Evolutionary conservation across 1,284 basidiomycete species (phyloP).

Genomic region (Microbotryum scabiosae): DNA sequence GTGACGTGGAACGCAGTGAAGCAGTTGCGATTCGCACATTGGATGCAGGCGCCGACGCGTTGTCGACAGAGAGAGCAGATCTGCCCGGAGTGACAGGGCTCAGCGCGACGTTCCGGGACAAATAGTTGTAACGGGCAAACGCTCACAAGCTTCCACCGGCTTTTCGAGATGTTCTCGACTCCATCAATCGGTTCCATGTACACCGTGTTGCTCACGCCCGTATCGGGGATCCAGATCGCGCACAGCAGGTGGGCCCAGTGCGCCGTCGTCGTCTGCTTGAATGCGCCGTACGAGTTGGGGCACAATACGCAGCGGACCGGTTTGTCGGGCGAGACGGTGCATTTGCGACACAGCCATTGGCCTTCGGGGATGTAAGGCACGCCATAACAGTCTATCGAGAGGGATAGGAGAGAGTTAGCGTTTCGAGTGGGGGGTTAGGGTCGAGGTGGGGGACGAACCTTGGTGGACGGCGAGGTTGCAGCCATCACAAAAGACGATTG

Average conservation of each 20-base stretch:
- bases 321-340: slow-evolving; percentile 92
- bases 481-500: slow-evolving; percentile 98
- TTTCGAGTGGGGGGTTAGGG: neutral
- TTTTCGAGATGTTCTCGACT: slow-evolving; percentile 78
- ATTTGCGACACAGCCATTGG: slow-evolving; percentile 98
- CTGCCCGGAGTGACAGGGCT: slow-evolving; percentile 42
- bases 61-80: slow-evolving; percentile 80
- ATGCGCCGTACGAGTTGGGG: slow-evolving; percentile 93
- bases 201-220: slow-evolving; percentile 83
- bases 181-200: slow-evolving; percentile 99
- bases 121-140: neutral
- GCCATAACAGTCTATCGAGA: slow-evolving; percentile 80
- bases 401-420: neutral
- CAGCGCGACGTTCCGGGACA: neutral
- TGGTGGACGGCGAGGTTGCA: slow-evolving; percentile 99
- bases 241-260: slow-evolving; percentile 96
- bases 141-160: slow-evolving; percentile 84
- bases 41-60: slow-evolving; percentile 84
- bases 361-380: slow-evolving; percentile 99
- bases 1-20: slow-evolving; percentile 93
- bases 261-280: slow-evolving; percentile 89
- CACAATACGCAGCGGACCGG: slow-evolving; percentile 91
- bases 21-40: slow-evolving; percentile 85
- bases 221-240: slow-evolving; percentile 97
- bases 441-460: slow-evolving; percentile 49